phyloP scores from a whole-genome alignment of 768 basidiomycete genomes.

The Lactarius tabidus region DNA sequence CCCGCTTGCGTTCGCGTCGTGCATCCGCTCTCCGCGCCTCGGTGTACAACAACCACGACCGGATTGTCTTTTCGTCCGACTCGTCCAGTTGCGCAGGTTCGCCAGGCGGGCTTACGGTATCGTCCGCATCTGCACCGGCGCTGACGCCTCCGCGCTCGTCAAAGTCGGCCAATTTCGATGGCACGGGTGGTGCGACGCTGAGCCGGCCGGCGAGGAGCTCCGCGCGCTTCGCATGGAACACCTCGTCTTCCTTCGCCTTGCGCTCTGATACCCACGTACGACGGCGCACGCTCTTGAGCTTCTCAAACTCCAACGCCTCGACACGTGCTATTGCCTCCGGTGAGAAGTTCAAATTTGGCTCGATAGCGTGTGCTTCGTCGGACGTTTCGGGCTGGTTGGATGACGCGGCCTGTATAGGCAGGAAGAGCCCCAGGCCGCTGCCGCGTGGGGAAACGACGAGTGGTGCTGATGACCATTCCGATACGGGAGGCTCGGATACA shows the following conservation, averaged over 20 bases:
- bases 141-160: slow-evolving; percentile 31
- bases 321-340: slow-evolving; percentile 10
- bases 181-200: slow-evolving; percentile 23
- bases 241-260: slow-evolving; percentile 24
- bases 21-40: slow-evolving; percentile 38
- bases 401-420: slow-evolving; percentile 24
- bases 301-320: slow-evolving; percentile 18
- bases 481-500: slow-evolving; percentile 11
- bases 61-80: slow-evolving; percentile 23
- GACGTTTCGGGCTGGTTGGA: slow-evolving; percentile 15
- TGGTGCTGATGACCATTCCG: slow-evolving; percentile 17
- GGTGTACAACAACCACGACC: slow-evolving; percentile 33
- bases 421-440: slow-evolving; percentile 21
- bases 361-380: slow-evolving; percentile 16
- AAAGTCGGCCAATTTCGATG: slow-evolving; percentile 26
- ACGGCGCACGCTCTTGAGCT: slow-evolving; percentile 22
- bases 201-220: slow-evolving; percentile 21
- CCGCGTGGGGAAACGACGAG: slow-evolving; percentile 20
- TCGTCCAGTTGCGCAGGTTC: slow-evolving; percentile 31
- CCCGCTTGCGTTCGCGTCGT: slow-evolving; percentile 43
- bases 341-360: slow-evolving; percentile 24
- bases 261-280: slow-evolving; percentile 24
- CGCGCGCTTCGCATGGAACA: slow-evolving; percentile 18
- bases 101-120: slow-evolving; percentile 38
- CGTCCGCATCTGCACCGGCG: slow-evolving; percentile 30